Evolutionary conservation across 1,284 basidiomycete species (phyloP), one percentile per base, ranked within the genome.

Genomic region (Leccinum huronense): DNA sequence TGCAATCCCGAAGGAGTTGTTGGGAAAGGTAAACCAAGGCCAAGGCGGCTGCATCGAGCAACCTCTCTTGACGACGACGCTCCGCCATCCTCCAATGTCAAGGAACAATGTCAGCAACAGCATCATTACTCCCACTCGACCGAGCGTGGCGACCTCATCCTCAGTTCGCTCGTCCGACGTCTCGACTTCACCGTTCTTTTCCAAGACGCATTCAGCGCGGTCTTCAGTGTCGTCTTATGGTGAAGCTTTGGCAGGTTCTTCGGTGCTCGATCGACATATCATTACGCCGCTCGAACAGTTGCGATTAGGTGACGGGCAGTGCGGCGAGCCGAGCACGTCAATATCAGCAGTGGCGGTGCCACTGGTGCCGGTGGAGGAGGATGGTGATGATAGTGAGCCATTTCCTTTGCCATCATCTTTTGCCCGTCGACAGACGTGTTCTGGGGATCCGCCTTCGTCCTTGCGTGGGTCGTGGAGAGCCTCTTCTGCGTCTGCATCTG

Each of bases 191-290:
- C 77, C 77, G 27, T 86, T 83, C 70, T 87, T 84, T 69, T 76
- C 78, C 59, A 79, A 76, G 33, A 72, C 81, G 0, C 78, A 80
- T 27, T 87, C 85, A 0, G 72, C 79, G 0, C 78, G 80, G 6
- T 86, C 85, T 0, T 88, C 86, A 0, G 73, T 82, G 6, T 85
- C 86, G 0, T 89, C 88, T 2, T 81, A 82, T 58, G 81, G 80
- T 0, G 82, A 84, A 8, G 53, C 65, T 45, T 77, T 81, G 19
- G 65, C 76, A 1, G 36, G 66, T 0, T 79, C 82, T 3, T 80
- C 0, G 60, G 58, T 70, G 42, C 40, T 68, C 16, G 73, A 72
- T 11, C 80, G 81, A 63, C 81, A 83, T 63, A 87, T 87, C 68
- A 70, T 87, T 11, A 75, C 84, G 3, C 85, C 85, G 0, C 78